Conservation (phyloP, 2,329 filamentous ascomycete genomes). For the Colletotrichum plurivorum region DNA sequence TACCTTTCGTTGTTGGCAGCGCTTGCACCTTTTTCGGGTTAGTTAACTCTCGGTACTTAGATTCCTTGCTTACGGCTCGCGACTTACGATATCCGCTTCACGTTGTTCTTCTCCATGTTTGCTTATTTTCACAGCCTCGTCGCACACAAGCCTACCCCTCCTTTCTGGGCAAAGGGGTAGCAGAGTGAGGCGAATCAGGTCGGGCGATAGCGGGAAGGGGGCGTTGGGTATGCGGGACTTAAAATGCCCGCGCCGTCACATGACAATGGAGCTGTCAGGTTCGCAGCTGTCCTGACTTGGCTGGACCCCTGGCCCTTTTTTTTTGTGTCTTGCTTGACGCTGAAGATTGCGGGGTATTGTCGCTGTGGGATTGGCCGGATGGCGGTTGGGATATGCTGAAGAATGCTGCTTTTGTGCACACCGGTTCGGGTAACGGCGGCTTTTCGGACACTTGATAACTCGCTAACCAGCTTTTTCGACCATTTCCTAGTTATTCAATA, state of each 20-base stretch:
- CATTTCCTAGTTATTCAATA: no score
- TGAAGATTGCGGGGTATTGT: background rate
- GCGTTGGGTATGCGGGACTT: slow-evolving; percentile 10
- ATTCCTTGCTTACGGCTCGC: accelerated
- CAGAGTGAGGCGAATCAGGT: background rate
- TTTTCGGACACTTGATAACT: no score
- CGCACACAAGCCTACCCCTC: background rate
- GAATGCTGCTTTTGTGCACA: background rate
- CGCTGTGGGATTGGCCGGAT: background rate
- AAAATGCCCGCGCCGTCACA: slow-evolving; percentile 17
- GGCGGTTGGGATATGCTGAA: background rate
- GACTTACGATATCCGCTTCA: slow-evolving; percentile 31
- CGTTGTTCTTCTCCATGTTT: slow-evolving; percentile 27
- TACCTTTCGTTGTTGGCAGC: slow-evolving; percentile 37
- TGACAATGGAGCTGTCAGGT: background rate
- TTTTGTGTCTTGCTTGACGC: background rate
- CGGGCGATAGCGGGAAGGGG: background rate
- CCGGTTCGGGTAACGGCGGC: no score
- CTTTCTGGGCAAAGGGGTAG: background rate
- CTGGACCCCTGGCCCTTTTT: background rate
- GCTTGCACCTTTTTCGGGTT: slow-evolving; percentile 25
- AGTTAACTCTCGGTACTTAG: background rate
- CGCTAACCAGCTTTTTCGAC: no score
- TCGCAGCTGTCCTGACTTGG: background rate
- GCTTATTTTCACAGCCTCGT: background rate